Base-by-base conservation (phyloP, 495 filamentous ascomycete species). In the Thozetella sp. region DNA sequence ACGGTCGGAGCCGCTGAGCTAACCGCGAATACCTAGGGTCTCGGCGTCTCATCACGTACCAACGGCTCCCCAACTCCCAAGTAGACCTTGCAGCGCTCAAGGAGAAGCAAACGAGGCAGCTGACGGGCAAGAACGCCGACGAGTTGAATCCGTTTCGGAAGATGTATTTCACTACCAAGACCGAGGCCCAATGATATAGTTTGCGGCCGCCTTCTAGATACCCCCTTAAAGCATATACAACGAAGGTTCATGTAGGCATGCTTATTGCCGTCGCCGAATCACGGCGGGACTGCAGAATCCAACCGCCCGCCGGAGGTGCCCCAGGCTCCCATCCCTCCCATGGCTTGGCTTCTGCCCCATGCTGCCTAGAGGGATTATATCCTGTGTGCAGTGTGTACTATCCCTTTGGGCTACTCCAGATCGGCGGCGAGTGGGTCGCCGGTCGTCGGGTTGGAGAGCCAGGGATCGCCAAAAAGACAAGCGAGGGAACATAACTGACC, bases 31-130 rank as follows among this genome's bases (percentile, higher is more conserved):
- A 51, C 27, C 22, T 53, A 93, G 89, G 93, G 94, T 91, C 92
- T 37, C 86, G 94, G 54, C 83, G 90, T 53, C 79, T 98, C 23
- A 88, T 98, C 51, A 96, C 91, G 0, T 98, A 98, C 69, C 79
- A 86, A 15, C 84, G 92, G 54, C 77, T 90, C 24, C 83, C 86
- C 2, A 87, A 90, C 59, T 76, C 78, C 3, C 77, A 89, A 43
- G 72, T 90, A 20, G 72, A 79, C 48, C 57, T 63, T 34, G 61
- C 66, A 71, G 78, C 64, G 65, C 73, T 72, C 57, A 74, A 54
- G 61, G 78, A 53, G 55, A 57, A 77, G 81, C 63, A 59, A 67
- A 54, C 70, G 66, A 57, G 70, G 80, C 52, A 56, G 1, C 50
- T 46, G 0, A 55, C 64, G 37, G 78, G 75, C 53, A 69, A 68